These are phyloP conservation scores for Aquanectria penicillioides DNA, from an alignment of 2,329 filamentous ascomycete genomes.

Conservation along the genomic window DNA sequence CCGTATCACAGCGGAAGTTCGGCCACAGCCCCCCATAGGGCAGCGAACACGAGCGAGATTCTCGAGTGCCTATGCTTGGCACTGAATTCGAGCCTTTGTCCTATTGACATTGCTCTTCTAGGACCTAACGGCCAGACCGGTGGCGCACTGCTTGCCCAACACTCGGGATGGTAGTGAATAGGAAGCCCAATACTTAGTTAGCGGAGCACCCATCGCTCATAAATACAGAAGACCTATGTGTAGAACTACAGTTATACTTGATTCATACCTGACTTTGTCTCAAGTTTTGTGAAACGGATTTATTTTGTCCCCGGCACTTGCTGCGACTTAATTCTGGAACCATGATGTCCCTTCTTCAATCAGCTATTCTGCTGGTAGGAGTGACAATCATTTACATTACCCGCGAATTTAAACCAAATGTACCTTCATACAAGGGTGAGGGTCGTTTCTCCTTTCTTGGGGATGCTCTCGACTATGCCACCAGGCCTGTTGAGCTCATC, in stretches of 20 bases:
- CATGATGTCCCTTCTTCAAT: conserved; percentile 9
- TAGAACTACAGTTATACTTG: too few relatives aligned
- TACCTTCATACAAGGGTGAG: conserved; percentile 16
- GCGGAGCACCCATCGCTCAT: too few relatives aligned
- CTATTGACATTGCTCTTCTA: neutral
- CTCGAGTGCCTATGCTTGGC: neutral
- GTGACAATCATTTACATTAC: neutral
- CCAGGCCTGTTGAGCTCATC: conserved; percentile 13
- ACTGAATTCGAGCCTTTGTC: neutral
- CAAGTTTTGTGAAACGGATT: too few relatives aligned
- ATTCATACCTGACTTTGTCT: too few relatives aligned
- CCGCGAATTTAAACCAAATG: neutral
- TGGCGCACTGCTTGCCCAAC: neutral
- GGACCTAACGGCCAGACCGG: neutral
- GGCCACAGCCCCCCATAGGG: neutral
- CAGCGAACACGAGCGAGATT: neutral
- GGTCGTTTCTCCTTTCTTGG: conserved; percentile 13
- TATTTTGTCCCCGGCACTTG: neutral
- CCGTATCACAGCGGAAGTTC: conserved; percentile 17
- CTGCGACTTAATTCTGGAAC: neutral
- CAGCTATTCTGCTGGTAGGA: neutral
- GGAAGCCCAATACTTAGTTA: too few relatives aligned
- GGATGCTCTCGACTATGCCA: conserved; percentile 18
- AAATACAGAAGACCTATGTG: too few relatives aligned
- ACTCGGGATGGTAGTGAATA: too few relatives aligned